Conservation (phyloP, 371 early-diverging fungal genomes). For the Actinomucor elegans region DNA sequence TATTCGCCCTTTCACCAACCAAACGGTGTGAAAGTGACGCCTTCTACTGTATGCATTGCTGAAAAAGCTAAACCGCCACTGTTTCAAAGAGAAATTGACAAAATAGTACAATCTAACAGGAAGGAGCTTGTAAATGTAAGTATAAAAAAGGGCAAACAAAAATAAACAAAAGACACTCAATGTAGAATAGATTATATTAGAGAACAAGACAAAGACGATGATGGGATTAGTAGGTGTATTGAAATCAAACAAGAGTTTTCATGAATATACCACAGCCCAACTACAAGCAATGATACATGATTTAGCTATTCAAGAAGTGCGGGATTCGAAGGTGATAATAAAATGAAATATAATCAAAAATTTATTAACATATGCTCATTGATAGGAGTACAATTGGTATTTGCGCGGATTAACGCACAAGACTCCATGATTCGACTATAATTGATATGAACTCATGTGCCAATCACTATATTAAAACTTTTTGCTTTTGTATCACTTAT, state of each 20-base stretch:
- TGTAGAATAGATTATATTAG: slow-evolving; percentile 46
- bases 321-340: slow-evolving; percentile 18
- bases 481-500: too few relatives aligned
- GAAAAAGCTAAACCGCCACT: neutral
- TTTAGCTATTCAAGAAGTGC: slow-evolving; percentile 42
- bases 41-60: neutral
- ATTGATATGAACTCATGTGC: too few relatives aligned
- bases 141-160: neutral
- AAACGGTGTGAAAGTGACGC: neutral
- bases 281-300: slow-evolving; percentile 45
- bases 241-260: slow-evolving; percentile 11
- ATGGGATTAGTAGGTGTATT: slow-evolving; percentile 9
- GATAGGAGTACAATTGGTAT: slow-evolving; percentile 14
- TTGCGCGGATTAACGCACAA: too few relatives aligned
- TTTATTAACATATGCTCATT: neutral
- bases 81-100: slow-evolving; percentile 5
- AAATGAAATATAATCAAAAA: neutral
- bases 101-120: neutral
- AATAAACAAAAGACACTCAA: too few relatives aligned
- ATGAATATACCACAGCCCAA: slow-evolving; percentile 33
- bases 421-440: too few relatives aligned
- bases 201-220: slow-evolving; percentile 19
- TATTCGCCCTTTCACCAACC: slow-evolving; percentile 1
- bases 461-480: too few relatives aligned
- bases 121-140: slow-evolving; percentile 1